These are phyloP conservation scores for Amesomyces nigricolor DNA, from an alignment of 2,329 filamentous ascomycete species.

Conservation along the genomic window DNA sequence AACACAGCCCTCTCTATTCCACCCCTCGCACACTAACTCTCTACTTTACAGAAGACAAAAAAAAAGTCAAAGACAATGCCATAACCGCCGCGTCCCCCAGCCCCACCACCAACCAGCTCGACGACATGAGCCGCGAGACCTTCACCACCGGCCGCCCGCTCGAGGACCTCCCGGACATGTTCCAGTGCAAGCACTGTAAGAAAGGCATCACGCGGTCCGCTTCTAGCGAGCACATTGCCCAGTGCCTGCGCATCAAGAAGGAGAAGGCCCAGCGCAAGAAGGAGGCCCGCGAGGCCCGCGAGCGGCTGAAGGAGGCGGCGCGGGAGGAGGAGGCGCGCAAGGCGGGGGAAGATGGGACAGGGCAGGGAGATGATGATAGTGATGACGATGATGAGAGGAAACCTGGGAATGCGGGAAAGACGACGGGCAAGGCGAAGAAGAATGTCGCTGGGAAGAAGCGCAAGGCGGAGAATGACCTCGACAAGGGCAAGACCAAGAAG, in stretches of 20 bases:
- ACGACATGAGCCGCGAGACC: constrained; percentile 68
- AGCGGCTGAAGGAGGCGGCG: constrained; percentile 58
- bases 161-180: constrained; percentile 71
- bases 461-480: constrained; percentile 69
- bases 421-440: constrained; percentile 60
- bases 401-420: constrained; percentile 38
- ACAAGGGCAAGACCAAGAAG: constrained; percentile 86
- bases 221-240: constrained; percentile 72
- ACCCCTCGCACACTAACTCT: background rate
- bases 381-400: constrained; percentile 44
- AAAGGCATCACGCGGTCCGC: constrained; percentile 73
- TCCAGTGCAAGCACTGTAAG: constrained; percentile 92
- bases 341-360: constrained; percentile 43
- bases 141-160: constrained; percentile 79
- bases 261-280: constrained; percentile 74
- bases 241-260: constrained; percentile 79
- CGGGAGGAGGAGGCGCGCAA: constrained; percentile 51
- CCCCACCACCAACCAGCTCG: constrained; percentile 61
- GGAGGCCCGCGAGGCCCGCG: constrained; percentile 64
- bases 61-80: constrained; percentile 41
- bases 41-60: constrained; percentile 47
- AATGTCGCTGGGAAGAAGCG: constrained; percentile 65
- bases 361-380: constrained; percentile 45
- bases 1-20: background rate
- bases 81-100: constrained; percentile 44